These are phyloP conservation scores for Trichosporon coremiiforme DNA, from an alignment of 1,284 basidiomycete genomes.

Conservation along the genomic window DNA sequence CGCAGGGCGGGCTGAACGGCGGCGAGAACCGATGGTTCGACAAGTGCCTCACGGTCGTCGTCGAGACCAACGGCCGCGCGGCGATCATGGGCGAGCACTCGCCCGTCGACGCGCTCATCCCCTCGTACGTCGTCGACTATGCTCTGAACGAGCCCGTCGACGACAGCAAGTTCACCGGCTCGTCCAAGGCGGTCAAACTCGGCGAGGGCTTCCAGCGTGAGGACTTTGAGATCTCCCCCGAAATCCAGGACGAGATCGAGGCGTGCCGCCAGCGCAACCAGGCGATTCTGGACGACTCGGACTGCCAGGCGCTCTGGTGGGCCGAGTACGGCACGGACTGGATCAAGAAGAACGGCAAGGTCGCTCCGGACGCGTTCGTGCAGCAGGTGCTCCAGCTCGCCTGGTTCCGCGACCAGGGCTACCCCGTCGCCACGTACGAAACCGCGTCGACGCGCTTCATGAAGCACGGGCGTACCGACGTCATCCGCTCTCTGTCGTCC, in stretches of 20 bases:
- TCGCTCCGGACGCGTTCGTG: constrained; percentile 85
- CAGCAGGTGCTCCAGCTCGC: constrained; percentile 94
- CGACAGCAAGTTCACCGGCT: constrained; percentile 54
- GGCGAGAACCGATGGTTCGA: constrained; percentile 90
- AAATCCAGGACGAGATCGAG: constrained; percentile 64
- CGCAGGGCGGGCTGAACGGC: constrained; percentile 68
- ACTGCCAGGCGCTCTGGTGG: constrained; percentile 83
- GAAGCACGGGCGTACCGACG: constrained; percentile 88
- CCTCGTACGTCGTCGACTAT: constrained; percentile 87
- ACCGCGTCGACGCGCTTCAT: constrained; percentile 91
- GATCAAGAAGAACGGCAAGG: constrained; percentile 79
- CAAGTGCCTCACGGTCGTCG: constrained; percentile 78
- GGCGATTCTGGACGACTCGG: constrained; percentile 73
- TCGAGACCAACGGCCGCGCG: constrained; percentile 83
- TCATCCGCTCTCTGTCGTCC: constrained; percentile 75
- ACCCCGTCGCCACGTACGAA: constrained; percentile 90
- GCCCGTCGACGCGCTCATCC: constrained; percentile 86
- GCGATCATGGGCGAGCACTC: constrained; percentile 92
- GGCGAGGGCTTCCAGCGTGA: constrained; percentile 65
- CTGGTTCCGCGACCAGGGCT: constrained; percentile 76
- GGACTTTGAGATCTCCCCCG: constrained; percentile 74
- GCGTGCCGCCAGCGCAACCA: constrained; percentile 66
- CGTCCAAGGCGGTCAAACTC: constrained; percentile 26
- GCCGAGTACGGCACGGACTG: constrained; percentile 83
- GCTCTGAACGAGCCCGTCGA: constrained; percentile 69